Evolutionary conservation across 345 rosid genomes (phyloP), one percentile per base, ranked within the genome.

Genomic region (Populus tremula): DNA sequence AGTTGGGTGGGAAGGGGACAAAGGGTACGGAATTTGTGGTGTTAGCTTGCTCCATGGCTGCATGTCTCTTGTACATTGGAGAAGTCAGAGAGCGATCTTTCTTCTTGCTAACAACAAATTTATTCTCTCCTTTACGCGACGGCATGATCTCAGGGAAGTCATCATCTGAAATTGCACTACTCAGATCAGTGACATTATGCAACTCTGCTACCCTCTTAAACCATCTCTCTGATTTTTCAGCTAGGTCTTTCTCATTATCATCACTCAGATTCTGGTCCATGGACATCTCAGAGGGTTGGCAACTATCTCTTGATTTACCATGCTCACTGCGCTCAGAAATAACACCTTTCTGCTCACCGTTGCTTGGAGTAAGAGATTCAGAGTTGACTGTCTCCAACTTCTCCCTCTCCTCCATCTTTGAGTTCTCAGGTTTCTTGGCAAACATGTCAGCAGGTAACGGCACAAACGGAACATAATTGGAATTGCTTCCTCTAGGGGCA

Each of bases 1-100:
- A 90, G 65, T 83, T 91, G 25, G 96, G 89, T 67, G 98, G 94
- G 82, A 95, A 91, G 18, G 97, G 94, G 47, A 92, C 98, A 76
- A 91, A 95, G 31, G 98, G 98, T 38, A 88, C 91, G 69, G 82
- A 89, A 80, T 88, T 87, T 69, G 87, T 75, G 69, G 85, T 87
- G 71, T 79, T 84, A n/a, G 90, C 82, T 85, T 86, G 91, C 78
- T 91, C 95, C 59, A 74, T 80, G 27, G 91, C 89, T 39, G 76
- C 75, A 0, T 61, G 86, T 73, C 92, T 91, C 90, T 88, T 92
- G 88, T 90, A 87, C 71, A 75, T 78, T 16, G 96, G 97, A 83
- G 96, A 86, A 72, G 90, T 49, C 71, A 82, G 65, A 2, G 84
- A 78, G 7, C 78, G 76, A 53, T 78, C 78, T 70, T 74, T 82